Conservation (phyloP, 2,329 filamentous ascomycete genomes). For the Hypoxylon rubiginosum region DNA sequence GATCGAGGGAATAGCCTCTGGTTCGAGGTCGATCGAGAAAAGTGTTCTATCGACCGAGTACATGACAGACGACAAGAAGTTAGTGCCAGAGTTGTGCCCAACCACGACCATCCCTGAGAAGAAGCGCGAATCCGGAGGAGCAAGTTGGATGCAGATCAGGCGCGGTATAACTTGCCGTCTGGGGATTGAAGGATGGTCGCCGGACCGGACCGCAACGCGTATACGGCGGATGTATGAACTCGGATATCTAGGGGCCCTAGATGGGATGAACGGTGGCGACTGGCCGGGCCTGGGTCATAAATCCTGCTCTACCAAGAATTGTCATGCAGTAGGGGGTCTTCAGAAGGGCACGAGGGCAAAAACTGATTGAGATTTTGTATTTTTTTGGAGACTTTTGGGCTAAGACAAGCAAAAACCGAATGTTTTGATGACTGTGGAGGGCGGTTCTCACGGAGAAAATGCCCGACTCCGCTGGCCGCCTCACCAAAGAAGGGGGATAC, state of each 20-base stretch:
- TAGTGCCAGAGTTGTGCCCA: constrained; percentile 38
- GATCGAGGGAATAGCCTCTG: constrained; percentile 30
- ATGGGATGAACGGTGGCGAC: constrained; percentile 33
- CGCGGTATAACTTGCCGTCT: constrained; percentile 39
- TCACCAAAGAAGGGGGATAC: constrained; percentile 43
- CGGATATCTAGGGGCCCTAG: constrained; percentile 39
- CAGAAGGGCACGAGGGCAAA: constrained; percentile 42
- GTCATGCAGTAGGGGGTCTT: constrained; percentile 40
- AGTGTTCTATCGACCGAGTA: constrained; percentile 37
- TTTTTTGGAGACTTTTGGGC: constrained; percentile 45
- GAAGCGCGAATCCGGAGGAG: constrained; percentile 33
- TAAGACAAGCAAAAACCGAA: constrained; percentile 42
- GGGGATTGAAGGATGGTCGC: constrained; percentile 34
- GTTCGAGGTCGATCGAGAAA: constrained; percentile 40
- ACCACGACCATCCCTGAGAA: constrained; percentile 41
- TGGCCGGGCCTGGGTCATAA: constrained; percentile 35
- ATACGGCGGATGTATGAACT: constrained; percentile 34
- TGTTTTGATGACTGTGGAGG: constrained; percentile 48
- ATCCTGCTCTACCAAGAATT: constrained; percentile 33
- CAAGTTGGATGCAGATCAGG: constrained; percentile 35
- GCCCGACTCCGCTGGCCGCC: constrained; percentile 46
- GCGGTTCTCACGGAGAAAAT: constrained; percentile 44
- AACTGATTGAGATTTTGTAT: constrained; percentile 42
- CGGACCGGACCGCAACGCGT: constrained; percentile 42
- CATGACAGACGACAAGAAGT: constrained; percentile 41